Evolutionary conservation across 129 eudicot genomes (phyloP).

Genomic region (Glebionis coronaria): DNA sequence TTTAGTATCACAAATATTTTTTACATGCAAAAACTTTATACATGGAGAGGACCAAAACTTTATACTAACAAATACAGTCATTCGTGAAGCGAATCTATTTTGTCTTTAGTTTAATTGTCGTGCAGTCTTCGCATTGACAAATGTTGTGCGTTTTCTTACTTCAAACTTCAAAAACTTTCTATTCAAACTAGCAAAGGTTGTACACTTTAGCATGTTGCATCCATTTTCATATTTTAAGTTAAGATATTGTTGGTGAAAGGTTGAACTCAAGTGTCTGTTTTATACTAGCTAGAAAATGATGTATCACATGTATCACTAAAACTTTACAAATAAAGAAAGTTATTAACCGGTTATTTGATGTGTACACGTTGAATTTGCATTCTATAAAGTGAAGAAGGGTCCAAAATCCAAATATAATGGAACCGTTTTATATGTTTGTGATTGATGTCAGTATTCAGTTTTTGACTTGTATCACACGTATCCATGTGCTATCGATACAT

Average conservation of each 20-base stretch:
- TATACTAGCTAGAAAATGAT: neutral
- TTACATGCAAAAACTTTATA: neutral
- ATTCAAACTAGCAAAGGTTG: neutral
- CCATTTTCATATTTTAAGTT: neutral
- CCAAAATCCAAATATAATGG: no score
- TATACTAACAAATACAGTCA: neutral
- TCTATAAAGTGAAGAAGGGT: no score
- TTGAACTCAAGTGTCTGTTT: neutral
- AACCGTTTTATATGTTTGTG: no score
- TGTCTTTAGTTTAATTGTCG: neutral
- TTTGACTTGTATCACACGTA: no score
- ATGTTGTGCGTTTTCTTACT: slow-evolving; percentile 12
- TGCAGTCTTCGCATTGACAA: slow-evolving; percentile 22
- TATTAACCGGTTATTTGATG: neutral
- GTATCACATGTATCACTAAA: neutral
- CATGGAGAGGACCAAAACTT: neutral
- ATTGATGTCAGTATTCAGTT: no score
- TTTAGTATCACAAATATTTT: no score
- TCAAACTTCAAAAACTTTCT: slow-evolving; percentile 3
- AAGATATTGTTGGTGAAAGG: neutral
- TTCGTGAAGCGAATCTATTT: neutral
- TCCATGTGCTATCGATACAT: no score
- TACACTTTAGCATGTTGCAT: neutral
- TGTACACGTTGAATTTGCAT: no score
- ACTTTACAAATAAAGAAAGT: neutral